Percentiles rank a stretch among this genome's conserved stretches.
These are phyloP conservation scores for Plasmodium gallinaceum DNA, from an alignment of 169 alveolate species.

Conservation along the genomic window DNA sequence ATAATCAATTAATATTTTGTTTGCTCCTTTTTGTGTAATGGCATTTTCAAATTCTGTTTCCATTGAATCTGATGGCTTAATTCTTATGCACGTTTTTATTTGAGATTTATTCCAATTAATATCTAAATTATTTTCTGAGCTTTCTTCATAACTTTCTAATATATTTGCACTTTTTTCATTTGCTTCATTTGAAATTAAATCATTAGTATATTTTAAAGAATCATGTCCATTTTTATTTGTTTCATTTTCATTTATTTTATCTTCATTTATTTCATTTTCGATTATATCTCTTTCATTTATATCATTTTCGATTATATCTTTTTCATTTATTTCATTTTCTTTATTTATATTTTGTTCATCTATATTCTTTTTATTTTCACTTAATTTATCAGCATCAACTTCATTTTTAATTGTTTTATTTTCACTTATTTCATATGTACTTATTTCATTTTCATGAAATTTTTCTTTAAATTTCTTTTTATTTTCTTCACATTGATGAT, in stretches of 20 bases:
- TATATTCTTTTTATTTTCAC: neutral
- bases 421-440: neutral
- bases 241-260: constrained; percentile 1
- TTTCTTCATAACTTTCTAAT: constrained; percentile 22
- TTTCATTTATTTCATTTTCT: neutral
- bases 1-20: constrained; percentile 60
- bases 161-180: constrained; percentile 11
- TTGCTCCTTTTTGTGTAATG: constrained; percentile 46
- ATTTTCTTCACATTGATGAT: constrained; percentile 10
- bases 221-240: neutral
- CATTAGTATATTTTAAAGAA: neutral
- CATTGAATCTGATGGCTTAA: constrained; percentile 50
- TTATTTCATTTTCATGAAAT: neutral
- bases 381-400: neutral
- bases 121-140: constrained; percentile 41
- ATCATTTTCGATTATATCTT: neutral
- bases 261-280: constrained; percentile 8
- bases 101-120: constrained; percentile 74
- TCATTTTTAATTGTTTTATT: neutral
- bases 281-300: neutral
- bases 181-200: constrained; percentile 14
- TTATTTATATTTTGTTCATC: neutral
- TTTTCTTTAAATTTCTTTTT: neutral
- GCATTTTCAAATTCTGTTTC: constrained; percentile 40
- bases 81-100: constrained; percentile 75